Base-by-base conservation (phyloP, 73 alveolate species). In the Paramecium biaurelia region DNA sequence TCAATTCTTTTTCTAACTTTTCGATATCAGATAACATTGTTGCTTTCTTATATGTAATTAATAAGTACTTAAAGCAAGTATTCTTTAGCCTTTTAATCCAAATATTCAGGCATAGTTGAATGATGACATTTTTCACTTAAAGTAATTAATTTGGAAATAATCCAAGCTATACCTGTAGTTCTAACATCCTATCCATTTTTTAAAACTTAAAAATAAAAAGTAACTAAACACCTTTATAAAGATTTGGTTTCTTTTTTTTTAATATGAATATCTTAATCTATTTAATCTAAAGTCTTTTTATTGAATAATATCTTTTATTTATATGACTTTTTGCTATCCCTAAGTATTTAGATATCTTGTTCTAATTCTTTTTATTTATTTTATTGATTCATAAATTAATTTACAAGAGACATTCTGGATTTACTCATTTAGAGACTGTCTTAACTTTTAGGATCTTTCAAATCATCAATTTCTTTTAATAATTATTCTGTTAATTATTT, bases 51-150 rank as follows among this genome's bases (percentile, higher is more conserved):
- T 11, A 32, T 35, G 15, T 7, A 35, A 35, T 30, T 10, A 32
- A 72, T 53, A 35, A 72, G 7, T 72, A 72, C 86, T 79, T 79
- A 10, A 18, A 43, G 72, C 10, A 79, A 20, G 53, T 79, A 79
- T 43, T 79, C 90, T 14, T 79, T 79, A 21, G 74, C 42, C 56
- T 79, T 79, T 32, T 79, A 43, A 42, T 79, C 90, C 45, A 79
- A 43, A 79, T 21, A 79, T 2, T 38, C 53, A 7, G 90, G 90
- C 90, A 79, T 42, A 21, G 42, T n/a, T 21, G n/a, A 35, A 43
- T 20, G 3, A 20, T 37, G 32, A 4, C 23, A 57, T 79, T 42
- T 79, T 32, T 79, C 90, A 41, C 26, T 21, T 34, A 79, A 10
- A n/a, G 47, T 7, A 28, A 1, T 79, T 32, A 79, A 45, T 79